Evolutionary conservation across 2,329 filamentous ascomycete species (phyloP).

Genomic region (Penicillium expansum): DNA sequence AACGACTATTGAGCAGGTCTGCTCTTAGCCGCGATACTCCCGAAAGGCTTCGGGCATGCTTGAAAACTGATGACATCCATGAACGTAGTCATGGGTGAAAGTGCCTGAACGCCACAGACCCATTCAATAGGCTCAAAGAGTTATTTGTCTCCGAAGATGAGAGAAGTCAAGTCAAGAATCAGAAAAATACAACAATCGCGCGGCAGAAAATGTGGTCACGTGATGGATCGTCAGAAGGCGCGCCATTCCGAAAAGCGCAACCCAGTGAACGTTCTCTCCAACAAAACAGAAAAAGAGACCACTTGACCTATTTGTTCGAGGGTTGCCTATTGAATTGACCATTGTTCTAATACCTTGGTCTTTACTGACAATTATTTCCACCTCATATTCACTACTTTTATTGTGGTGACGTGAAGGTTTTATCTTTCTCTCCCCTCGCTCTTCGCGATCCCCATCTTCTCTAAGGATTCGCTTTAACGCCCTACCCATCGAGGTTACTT

Average conservation of each 20-base stretch:
- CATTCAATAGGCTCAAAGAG: conserved; percentile 8
- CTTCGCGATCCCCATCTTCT: conserved; percentile 28
- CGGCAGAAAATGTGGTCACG: conserved; percentile 35
- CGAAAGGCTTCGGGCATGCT: conserved; percentile 39
- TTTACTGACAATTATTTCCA: neutral
- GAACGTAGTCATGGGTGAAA: conserved; percentile 32
- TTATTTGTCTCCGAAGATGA: conserved; percentile 1
- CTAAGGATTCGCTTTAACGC: conserved; percentile 22
- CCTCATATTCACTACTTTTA: neutral
- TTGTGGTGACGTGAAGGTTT: conserved; percentile 5
- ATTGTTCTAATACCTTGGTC: conserved; percentile 1
- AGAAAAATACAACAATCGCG: conserved; percentile 10
- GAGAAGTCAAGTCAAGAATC: neutral
- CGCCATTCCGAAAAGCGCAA: conserved; percentile 31
- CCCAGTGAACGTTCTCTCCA: conserved; percentile 3
- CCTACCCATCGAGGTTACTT: conserved; percentile 30
- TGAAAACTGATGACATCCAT: conserved; percentile 46
- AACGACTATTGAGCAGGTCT: conserved; percentile 28
- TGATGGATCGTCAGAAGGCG: conserved; percentile 34
- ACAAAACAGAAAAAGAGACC: conserved; percentile 2
- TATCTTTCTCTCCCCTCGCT: conserved; percentile 14
- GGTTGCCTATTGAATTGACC: conserved; percentile 2
- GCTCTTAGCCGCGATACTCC: conserved; percentile 38
- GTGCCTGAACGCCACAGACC: conserved; percentile 15
- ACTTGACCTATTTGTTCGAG: conserved; percentile 3